phyloP scores from a whole-genome alignment of 345 rosid genomes.

The Ricinus communis region DNA sequence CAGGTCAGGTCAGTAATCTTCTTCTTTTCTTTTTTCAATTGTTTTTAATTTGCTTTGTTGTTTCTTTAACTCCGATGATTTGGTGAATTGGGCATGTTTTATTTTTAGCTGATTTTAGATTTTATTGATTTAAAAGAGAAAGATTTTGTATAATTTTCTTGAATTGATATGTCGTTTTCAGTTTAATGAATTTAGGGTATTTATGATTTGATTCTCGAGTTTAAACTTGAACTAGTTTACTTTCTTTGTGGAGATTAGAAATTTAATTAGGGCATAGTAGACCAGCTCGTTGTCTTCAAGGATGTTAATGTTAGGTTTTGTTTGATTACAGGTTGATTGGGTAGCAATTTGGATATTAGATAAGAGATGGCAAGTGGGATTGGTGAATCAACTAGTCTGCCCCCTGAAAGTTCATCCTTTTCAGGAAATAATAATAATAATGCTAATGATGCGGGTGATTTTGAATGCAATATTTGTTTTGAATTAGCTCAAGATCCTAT shows the following conservation, averaged over 20 bases:
- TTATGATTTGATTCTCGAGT: not conserved
- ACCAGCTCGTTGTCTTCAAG: too few relatives aligned
- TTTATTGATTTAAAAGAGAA: too few relatives aligned
- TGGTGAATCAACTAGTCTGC: constrained; percentile 49
- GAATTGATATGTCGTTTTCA: not conserved
- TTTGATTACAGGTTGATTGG: not conserved
- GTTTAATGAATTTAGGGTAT: not conserved
- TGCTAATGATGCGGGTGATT: constrained; percentile 64
- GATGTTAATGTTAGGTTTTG: not conserved
- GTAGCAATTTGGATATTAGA: not conserved
- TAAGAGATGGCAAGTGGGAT: constrained; percentile 50
- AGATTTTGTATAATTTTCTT: not conserved
- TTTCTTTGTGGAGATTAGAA: not conserved
- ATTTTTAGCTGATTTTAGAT: too few relatives aligned
- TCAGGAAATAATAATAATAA: constrained; percentile 24
- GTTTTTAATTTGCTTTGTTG: too few relatives aligned
- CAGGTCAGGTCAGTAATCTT: not conserved
- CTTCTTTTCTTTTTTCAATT: too few relatives aligned
- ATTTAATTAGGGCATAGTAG: not conserved
- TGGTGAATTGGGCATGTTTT: too few relatives aligned
- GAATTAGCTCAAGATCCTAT: constrained; percentile 90
- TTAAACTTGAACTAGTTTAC: not conserved
- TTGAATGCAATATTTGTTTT: constrained; percentile 94
- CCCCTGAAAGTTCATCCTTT: constrained; percentile 35
- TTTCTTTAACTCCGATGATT: too few relatives aligned